Evolutionary conservation across 768 basidiomycete species (phyloP), one percentile per base, ranked within the genome.

Genomic region (Kwoniella sp.): DNA sequence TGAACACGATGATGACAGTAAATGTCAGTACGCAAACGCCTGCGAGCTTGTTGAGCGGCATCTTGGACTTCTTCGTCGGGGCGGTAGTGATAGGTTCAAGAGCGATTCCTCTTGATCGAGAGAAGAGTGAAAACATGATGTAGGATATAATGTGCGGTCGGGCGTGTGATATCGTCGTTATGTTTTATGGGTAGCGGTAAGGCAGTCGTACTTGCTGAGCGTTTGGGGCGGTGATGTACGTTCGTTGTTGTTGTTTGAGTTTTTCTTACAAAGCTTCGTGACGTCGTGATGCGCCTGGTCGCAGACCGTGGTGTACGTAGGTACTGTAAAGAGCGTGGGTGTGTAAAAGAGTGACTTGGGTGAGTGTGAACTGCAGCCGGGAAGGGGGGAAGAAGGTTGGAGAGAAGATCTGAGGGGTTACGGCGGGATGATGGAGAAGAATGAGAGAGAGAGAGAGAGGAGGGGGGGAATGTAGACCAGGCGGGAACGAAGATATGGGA

Each of bases 271-370:
- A 19, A 10, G 22, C 10, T 22, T 24, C 22, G 5, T 49, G 48
- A 26, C 22, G 25, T 49, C 48, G 48, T 22, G 4, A 26, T 22
- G n/a, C n/a, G n/a, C n/a, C n/a, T 30, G 33, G 52, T 53, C 27
- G 19, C 27, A 53, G 52, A 33, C 33, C 33, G 52, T 33, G 52
- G 29, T 15, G 52, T 27, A 55, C n/a, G 37, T 7, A 40, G 37
- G 40, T 37, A 3, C 22, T 33, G 29, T 47, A 58, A 58, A 48
- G 56, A 58, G 46, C 26, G 56, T 58, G 56, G 19, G 12, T 25
- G 25, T 21, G 24, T 24, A n/a, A 58, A 56, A 48, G 56, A 58
- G 36, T 58, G 44, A 58, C 56, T 58, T 29, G 56, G 46, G 46
- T 58, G 56, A 58, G 56, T 22, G 55, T 40, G 17, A 15, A 22